Base-by-base conservation (phyloP, 129 eudicot species). In the Sambucus nigra region DNA sequence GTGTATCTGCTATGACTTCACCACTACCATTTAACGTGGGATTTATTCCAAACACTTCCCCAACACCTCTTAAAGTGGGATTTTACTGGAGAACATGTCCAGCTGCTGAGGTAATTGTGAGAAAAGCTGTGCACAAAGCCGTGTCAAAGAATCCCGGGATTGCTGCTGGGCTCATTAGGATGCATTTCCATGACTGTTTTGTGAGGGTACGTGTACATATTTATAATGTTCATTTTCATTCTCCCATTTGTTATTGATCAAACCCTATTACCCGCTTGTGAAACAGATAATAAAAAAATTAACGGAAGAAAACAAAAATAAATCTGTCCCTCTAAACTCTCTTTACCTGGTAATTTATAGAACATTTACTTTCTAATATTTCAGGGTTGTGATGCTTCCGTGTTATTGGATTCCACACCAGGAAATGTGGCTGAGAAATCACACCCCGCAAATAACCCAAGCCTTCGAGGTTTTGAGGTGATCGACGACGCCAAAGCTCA, bases 171-270 rank as follows among this genome's bases (percentile, higher is more conserved):
- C 79, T 77, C 33, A 52, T 77, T 15, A 45, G 79, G 16, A 0
- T 77, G 69, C 74, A 68, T 57, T 77, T 77, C 59, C 84, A 77
- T 35, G 84, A 77, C 58, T 77, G 84, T 64, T 77, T 77, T 32
- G 73, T 68, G 19, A 63, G 77, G 57, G 79, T 72, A 66, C 0
- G 68, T 42, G 16, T 16, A 51, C 29, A 20, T 7, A 49, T 8
- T 4, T 47, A 18, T 47, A 20, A 17, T 18, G 7, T 4, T 6
- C 13, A 18, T 18, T 6, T 49, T 20, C 16, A 23, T 23, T 49
- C 6, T 23, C 11, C 5, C 1, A 3, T 21, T 2, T 49, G 21
- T 11, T 6, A n/a, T n/a, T n/a, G n/a, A n/a, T n/a, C n/a, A n/a
- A n/a, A n/a, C n/a, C n/a, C n/a, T n/a, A n/a, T n/a, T n/a, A n/a